Conservation (phyloP, 768 basidiomycete genomes). For the Mycena galopus region DNA sequence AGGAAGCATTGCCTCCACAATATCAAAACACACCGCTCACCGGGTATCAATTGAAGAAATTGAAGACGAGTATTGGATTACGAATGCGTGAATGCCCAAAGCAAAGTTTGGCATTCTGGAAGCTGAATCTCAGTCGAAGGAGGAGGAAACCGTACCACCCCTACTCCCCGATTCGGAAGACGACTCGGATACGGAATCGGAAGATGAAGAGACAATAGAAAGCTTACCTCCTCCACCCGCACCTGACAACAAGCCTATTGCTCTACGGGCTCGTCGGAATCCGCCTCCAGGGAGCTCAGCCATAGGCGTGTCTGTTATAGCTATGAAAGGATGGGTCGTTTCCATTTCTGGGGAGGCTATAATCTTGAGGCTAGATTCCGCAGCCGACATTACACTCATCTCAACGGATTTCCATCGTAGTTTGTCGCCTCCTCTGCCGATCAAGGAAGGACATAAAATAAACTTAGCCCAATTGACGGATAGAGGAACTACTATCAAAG, state of each 20-base stretch:
- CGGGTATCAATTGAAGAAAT: neutral
- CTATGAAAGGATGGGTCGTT: too few relatives aligned
- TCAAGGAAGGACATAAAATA: neutral
- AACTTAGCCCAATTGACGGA: neutral
- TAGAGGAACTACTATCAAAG: neutral
- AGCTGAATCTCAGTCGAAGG: too few relatives aligned
- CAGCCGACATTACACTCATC: neutral
- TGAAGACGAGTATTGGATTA: neutral
- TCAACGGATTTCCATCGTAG: neutral
- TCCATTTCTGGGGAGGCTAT: too few relatives aligned
- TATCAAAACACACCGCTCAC: neutral
- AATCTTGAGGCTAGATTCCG: neutral
- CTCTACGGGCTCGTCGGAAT: too few relatives aligned
- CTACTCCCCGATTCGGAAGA: too few relatives aligned
- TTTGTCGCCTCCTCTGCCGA: neutral
- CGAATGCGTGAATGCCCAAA: neutral
- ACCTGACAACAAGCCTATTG: too few relatives aligned
- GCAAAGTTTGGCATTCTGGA: neutral
- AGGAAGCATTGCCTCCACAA: neutral
- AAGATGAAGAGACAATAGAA: too few relatives aligned
- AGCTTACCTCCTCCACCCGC: too few relatives aligned
- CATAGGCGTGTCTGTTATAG: too few relatives aligned
- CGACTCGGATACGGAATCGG: too few relatives aligned
- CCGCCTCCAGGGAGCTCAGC: too few relatives aligned
- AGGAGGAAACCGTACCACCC: too few relatives aligned